A percentile compares a stretch with the other conserved stretches of the same genome.
phyloP scores from a whole-genome alignment of 371 early-diverging fungal species.

The Globomyces sp. region DNA sequence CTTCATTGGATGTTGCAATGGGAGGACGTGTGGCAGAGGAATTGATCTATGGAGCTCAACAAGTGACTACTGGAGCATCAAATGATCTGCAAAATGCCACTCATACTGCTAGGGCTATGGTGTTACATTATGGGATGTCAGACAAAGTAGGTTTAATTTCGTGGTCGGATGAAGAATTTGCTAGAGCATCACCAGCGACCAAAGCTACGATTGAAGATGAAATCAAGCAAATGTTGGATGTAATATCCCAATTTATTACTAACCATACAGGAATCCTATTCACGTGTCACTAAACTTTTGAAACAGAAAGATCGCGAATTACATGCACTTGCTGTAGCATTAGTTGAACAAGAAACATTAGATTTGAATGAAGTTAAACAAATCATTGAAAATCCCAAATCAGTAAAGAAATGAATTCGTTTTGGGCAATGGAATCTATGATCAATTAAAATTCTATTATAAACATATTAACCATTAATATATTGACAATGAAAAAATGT shows the following conservation, averaged over 20 bases:
- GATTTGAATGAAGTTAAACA: slow-evolving; percentile 81
- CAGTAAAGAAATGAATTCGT: neutral
- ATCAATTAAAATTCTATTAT: neutral
- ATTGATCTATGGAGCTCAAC: slow-evolving; percentile 86
- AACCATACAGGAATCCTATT: slow-evolving; percentile 40
- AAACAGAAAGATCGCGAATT: slow-evolving; percentile 78
- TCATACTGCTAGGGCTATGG: slow-evolving; percentile 87
- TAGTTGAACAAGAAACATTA: slow-evolving; percentile 93
- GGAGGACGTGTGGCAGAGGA: slow-evolving; percentile 97
- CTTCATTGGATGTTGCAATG: slow-evolving; percentile 94
- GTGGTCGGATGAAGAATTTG: slow-evolving; percentile 67
- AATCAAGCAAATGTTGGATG: slow-evolving; percentile 70
- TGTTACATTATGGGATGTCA: slow-evolving; percentile 91
- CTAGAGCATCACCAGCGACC: slow-evolving; percentile 67
- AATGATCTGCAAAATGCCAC: slow-evolving; percentile 93
- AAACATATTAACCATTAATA: neutral
- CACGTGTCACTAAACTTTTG: slow-evolving; percentile 69
- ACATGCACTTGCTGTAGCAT: slow-evolving; percentile 85
- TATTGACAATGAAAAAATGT: neutral
- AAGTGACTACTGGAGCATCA: slow-evolving; percentile 92
- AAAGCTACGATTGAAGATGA: slow-evolving; percentile 82
- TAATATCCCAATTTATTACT: slow-evolving; percentile 16
- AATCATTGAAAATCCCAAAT: slow-evolving; percentile 61
- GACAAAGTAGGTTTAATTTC: slow-evolving; percentile 76
- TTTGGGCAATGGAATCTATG: neutral